Base-by-base conservation (phyloP, 225 moss, liverwort and hornwort species). In the Asterella californica region DNA sequence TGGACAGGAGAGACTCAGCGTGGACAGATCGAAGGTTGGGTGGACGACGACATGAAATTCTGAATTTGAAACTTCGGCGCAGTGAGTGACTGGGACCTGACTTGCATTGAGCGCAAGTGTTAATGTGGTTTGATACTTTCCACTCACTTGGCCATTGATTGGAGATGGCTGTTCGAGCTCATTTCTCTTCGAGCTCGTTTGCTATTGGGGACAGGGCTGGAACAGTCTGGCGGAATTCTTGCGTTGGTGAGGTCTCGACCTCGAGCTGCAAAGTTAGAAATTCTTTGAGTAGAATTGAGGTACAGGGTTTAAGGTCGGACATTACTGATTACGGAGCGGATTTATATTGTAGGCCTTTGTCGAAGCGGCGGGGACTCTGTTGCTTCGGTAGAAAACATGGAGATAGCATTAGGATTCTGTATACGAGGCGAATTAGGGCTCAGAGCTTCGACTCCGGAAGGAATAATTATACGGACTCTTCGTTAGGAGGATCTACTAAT, bases 111-210 rank as follows among this genome's bases (percentile, higher is more conserved):
- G 42, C 14, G 11, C n/a, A 15, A 1, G 0, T n/a, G 61, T 59
- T 57, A 59, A 57, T 34, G 75, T 34, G 30, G 30, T 1, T 55
- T 33, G 75, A 36, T 17, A 17, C 5, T 10, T 34, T 72, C 7
- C 75, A 17, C 32, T 49, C 30, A 30, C 18, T 53, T 25, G 74
- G 36, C 75, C 75, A 76, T 25, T 0, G 75, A 59, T 24, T 22
- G 29, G 59, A 57, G 4, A 76, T 76, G 75, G 75, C 75, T 57
- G 37, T 76, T 9, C 36, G 59, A 59, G 75, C 75, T 57, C 75
- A 59, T 15, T 38, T 59, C 75, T 10, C 21, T 60, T n/a, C 36
- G 57, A 76, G 75, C 57, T 36, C 59, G 32, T 17, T 4, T 18
- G 21, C 34, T 1, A 18, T 12, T 21, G 75, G 14, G 0, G 8